Evolutionary conservation across 208 protist genomes (phyloP).

Genomic region (Vickermania spadyakhi): DNA sequence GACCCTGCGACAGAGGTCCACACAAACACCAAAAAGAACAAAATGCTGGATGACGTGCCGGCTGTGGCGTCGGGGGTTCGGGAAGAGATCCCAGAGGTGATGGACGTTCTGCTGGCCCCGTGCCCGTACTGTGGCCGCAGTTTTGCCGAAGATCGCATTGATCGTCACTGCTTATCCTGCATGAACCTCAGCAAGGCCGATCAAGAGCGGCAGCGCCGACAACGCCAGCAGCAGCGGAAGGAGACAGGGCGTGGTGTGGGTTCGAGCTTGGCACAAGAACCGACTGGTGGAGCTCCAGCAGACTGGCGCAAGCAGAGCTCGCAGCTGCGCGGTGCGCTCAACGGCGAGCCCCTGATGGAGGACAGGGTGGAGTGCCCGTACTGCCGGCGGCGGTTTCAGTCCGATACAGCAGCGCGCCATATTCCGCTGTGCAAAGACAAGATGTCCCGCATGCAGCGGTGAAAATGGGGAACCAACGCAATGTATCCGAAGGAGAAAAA

Average conservation of each 20-base stretch:
- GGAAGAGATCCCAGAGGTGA: conserved; percentile 7
- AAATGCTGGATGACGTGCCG: conserved; percentile 1
- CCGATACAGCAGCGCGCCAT: conserved; percentile 27
- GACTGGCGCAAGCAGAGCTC: conserved; percentile 32
- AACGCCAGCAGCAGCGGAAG: not conserved
- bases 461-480: too few relatives aligned
- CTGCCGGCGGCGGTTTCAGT: conserved; percentile 34
- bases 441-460: not conserved
- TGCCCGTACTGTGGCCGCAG: conserved; percentile 69
- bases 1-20: not conserved
- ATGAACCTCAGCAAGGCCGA: conserved; percentile 13
- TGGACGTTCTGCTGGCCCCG: conserved; percentile 31
- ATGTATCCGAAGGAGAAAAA: too few relatives aligned
- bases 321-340: conserved; percentile 22
- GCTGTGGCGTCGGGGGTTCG: conserved; percentile 4
- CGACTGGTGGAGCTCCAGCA: too few relatives aligned
- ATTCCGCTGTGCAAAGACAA: conserved; percentile 26
- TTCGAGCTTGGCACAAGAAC: too few relatives aligned
- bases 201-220: conserved; percentile 1
- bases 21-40: too few relatives aligned
- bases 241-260: not conserved
- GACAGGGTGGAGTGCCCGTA: conserved; percentile 37
- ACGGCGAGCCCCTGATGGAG: conserved; percentile 13
- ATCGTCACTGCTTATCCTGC: conserved; percentile 47
- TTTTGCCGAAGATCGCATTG: conserved; percentile 41